These are phyloP conservation scores for Aspergillus ochraceus DNA, from an alignment of 2,329 filamentous ascomycete species.

Conservation along the genomic window DNA sequence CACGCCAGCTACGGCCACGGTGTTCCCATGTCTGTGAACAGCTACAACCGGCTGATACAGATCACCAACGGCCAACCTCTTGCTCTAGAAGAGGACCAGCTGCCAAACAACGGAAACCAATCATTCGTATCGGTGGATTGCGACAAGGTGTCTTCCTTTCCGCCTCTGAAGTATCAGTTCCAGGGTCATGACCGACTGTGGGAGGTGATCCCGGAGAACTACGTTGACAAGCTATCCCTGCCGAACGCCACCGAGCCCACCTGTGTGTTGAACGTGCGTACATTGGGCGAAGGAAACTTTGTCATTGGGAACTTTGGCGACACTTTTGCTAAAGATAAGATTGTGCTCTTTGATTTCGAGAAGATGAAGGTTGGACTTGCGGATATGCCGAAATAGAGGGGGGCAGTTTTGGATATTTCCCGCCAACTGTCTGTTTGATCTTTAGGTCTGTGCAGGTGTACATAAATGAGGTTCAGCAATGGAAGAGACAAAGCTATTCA, in stretches of 20 bases:
- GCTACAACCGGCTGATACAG: background rate
- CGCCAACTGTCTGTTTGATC: too few species aligned
- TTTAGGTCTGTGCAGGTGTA: too few species aligned
- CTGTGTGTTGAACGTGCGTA: background rate
- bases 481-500: too few species aligned
- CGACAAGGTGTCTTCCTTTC: background rate
- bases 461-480: too few species aligned
- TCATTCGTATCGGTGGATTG: background rate
- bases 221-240: background rate
- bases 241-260: background rate
- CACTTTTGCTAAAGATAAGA: background rate
- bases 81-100: background rate
- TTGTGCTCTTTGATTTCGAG: background rate
- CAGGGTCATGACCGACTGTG: background rate
- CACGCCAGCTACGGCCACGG: background rate
- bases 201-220: background rate
- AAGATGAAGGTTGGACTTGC: background rate
- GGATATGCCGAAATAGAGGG: background rate
- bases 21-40: background rate
- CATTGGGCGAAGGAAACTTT: background rate
- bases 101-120: background rate
- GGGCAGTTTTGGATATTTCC: background rate
- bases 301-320: background rate
- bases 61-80: background rate
- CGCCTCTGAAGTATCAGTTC: background rate